Percentiles rank a stretch among this genome's conserved stretches.
phyloP scores from a whole-genome alignment of 805 yeast species.

The Wickerhamomyces rabaulensis region DNA sequence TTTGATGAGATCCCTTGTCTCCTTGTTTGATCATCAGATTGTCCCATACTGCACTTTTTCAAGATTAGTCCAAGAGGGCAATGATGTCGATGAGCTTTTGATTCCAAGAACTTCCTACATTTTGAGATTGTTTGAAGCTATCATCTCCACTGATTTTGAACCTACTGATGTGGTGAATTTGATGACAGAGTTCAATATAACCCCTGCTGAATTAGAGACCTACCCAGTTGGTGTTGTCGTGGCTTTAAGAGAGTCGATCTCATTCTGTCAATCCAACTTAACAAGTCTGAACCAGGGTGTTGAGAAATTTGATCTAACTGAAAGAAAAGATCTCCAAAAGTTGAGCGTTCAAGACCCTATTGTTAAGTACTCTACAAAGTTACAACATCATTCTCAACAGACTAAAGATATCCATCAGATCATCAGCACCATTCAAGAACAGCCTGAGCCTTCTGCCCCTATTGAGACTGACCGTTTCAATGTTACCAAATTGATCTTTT shows the following conservation, averaged over 20 bases:
- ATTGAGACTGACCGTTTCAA: conserved; percentile 63
- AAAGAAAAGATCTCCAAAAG: conserved; percentile 57
- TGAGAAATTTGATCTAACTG: conserved; percentile 52
- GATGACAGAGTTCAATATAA: conserved; percentile 54
- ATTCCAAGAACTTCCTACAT: conserved; percentile 65
- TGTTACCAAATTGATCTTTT: conserved; percentile 68
- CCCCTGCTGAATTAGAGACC: conserved; percentile 49
- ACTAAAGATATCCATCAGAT: conserved; percentile 39
- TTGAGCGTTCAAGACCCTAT: neutral
- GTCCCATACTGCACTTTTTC: conserved; percentile 61
- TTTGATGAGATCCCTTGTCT: conserved; percentile 48
- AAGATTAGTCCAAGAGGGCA: conserved; percentile 57
- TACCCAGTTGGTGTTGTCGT: conserved; percentile 69
- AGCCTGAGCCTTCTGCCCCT: conserved; percentile 49
- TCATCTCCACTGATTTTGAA: conserved; percentile 49
- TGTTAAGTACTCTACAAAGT: neutral
- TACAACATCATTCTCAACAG: conserved; percentile 11
- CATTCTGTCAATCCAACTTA: conserved; percentile 49
- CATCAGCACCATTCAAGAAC: conserved; percentile 33
- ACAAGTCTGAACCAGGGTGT: conserved; percentile 37
- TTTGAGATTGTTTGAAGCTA: conserved; percentile 54
- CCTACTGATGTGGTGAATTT: conserved; percentile 53
- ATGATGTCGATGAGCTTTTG: conserved; percentile 49
- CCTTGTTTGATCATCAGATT: conserved; percentile 40
- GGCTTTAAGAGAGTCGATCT: conserved; percentile 60